Conservation (phyloP, 441 rosid species). For the Jatropha podagrica region DNA sequence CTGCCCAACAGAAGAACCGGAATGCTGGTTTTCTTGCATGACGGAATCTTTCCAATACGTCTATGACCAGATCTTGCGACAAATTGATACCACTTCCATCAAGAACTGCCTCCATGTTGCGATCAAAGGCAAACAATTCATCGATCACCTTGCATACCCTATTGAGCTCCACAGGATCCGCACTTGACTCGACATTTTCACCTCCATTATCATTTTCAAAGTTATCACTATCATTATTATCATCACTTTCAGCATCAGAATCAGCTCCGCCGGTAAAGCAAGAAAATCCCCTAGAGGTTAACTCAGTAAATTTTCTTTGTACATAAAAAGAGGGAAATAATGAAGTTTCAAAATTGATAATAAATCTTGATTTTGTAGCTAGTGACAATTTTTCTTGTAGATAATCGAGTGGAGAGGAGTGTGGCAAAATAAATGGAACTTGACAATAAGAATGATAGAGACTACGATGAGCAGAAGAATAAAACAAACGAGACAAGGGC, state of each 20-base stretch:
- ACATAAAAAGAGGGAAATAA: background rate
- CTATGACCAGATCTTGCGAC: conserved; percentile 57
- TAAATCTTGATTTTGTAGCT: background rate
- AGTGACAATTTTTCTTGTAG: conserved; percentile 49
- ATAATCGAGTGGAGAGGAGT: conserved; percentile 57
- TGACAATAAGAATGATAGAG: conserved; percentile 47
- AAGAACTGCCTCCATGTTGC: conserved; percentile 87
- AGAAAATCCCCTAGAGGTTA: conserved; percentile 39
- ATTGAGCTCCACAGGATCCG: conserved; percentile 52
- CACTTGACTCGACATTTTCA: conserved; percentile 21
- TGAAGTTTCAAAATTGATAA: background rate
- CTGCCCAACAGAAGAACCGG: conserved; percentile 86
- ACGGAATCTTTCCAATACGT: conserved; percentile 57
- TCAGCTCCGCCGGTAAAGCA: conserved; percentile 27
- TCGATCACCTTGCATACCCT: conserved; percentile 83
- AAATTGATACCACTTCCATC: conserved; percentile 58
- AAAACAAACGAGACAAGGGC: conserved; percentile 58
- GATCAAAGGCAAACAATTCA: conserved; percentile 73
- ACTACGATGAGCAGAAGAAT: conserved; percentile 47
- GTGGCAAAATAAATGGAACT: conserved; percentile 59
- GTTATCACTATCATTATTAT: background rate
- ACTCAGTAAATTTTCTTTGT: conserved; percentile 4
- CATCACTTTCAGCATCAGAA: conserved; percentile 28
- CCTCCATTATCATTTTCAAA: conserved; percentile 18
- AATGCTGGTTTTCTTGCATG: conserved; percentile 84